phyloP scores from a whole-genome alignment of 306 rosid genomes.

The Casuarina cunninghamiana region DNA sequence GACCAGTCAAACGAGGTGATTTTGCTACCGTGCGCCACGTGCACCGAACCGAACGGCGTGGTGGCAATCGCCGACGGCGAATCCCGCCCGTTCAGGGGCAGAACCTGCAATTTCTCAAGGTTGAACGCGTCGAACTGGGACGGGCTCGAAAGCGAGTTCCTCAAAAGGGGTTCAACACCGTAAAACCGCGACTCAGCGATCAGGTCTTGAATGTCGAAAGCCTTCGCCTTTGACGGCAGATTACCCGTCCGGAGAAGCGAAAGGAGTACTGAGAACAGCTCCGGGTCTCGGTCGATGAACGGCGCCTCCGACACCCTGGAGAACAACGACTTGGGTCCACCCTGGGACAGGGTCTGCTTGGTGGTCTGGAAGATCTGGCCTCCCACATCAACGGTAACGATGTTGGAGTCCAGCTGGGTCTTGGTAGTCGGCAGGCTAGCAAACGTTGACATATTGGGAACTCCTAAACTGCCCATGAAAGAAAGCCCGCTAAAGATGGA shows the following conservation, averaged over 20 bases:
- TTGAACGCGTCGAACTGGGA: constrained; percentile 83
- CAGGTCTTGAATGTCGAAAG: constrained; percentile 70
- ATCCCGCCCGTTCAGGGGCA: constrained; percentile 76
- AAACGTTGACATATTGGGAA: constrained; percentile 46
- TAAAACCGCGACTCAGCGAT: constrained; percentile 73
- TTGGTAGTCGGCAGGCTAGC: constrained; percentile 25
- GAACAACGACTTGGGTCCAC: constrained; percentile 61
- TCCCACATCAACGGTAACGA: constrained; percentile 74
- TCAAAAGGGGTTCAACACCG: constrained; percentile 64
- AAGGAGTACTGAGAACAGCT: constrained; percentile 72
- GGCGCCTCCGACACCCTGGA: constrained; percentile 49
- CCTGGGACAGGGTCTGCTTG: constrained; percentile 69
- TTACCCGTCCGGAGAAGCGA: constrained; percentile 90
- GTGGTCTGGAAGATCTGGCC: constrained; percentile 90
- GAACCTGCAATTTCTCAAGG: constrained; percentile 58
- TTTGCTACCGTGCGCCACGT: constrained; percentile 88
- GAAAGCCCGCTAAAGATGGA: not conserved
- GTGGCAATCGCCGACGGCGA: constrained; percentile 74
- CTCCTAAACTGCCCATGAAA: not conserved
- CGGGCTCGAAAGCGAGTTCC: constrained; percentile 68
- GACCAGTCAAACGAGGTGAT: constrained; percentile 95
- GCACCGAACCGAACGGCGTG: constrained; percentile 65
- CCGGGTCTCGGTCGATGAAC: constrained; percentile 88
- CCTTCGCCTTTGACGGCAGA: constrained; percentile 79
- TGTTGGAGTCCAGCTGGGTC: constrained; percentile 45